A percentile compares a stretch with the other conserved stretches of the same genome.
phyloP scores from a whole-genome alignment of 352 stramenopile genomes.

The Phytophthora chlamydospora region DNA sequence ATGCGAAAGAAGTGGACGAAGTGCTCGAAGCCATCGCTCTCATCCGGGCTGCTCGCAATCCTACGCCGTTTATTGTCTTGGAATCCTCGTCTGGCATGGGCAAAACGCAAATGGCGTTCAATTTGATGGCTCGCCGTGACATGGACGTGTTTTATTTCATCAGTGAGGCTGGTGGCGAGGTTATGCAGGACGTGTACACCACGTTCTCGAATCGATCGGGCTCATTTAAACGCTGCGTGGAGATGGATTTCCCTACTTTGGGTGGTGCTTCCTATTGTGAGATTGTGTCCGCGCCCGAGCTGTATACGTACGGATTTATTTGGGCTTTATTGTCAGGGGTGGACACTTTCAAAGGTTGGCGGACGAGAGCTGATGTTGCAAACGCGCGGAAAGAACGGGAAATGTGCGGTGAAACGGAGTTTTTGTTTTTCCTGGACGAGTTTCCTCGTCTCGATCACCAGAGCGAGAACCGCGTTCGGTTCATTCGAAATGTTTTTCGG shows the following conservation, averaged over 20 bases:
- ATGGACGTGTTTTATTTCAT: constrained; percentile 14
- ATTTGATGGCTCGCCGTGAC: constrained; percentile 11
- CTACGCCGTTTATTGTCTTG: constrained; percentile 7
- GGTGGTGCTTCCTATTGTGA: neutral
- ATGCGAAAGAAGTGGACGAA: neutral
- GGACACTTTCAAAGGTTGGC: neutral
- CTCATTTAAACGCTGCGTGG: neutral
- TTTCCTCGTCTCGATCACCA: constrained; percentile 1
- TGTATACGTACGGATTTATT: constrained; percentile 10
- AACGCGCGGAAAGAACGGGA: neutral
- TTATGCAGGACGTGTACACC: neutral
- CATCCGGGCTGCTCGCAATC: neutral
- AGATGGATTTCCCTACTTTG: neutral
- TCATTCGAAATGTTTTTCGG: constrained; percentile 14
- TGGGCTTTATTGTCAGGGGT: neutral
- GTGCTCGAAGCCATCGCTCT: neutral
- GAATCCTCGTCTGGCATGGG: constrained; percentile 13
- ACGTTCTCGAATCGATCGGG: neutral
- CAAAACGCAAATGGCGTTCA: constrained; percentile 18
- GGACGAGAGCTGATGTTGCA: neutral
- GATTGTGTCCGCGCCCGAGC: neutral
- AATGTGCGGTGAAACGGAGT: neutral
- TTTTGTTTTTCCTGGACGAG: constrained; percentile 7
- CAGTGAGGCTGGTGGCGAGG: neutral
- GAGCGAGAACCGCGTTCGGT: neutral